Evolutionary conservation across 2,329 filamentous ascomycete species (phyloP).

Genomic region (Dryadomyces quercivorus): DNA sequence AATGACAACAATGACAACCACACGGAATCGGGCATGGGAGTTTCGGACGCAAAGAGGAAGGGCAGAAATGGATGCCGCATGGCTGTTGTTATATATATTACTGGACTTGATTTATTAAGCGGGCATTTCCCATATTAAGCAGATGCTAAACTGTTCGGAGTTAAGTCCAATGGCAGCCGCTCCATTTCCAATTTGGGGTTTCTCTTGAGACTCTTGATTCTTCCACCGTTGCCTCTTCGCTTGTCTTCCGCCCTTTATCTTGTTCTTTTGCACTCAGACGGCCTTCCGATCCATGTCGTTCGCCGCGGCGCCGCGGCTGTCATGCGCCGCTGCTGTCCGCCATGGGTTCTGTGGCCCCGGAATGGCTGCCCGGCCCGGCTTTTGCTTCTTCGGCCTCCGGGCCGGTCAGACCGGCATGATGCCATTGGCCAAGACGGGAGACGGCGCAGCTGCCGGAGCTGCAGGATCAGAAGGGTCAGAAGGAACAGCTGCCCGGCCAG

Average conservation of each 20-base stretch:
- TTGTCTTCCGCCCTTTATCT: background rate
- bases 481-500: no score
- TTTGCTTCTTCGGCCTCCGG: background rate
- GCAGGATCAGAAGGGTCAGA: no score
- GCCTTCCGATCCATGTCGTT: background rate
- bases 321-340: background rate
- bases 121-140: background rate
- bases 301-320: background rate
- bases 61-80: background rate
- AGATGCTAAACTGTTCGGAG: background rate
- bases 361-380: background rate
- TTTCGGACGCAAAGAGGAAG: background rate
- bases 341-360: background rate
- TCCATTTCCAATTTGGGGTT: background rate
- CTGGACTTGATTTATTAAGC: background rate
- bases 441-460: background rate
- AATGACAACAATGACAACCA: no score
- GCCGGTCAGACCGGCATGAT: background rate
- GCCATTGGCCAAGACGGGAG: background rate
- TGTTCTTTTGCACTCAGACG: background rate
- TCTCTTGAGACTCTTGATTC: background rate
- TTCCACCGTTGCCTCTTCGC: no score
- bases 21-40: background rate
- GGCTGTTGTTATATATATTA: background rate
- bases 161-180: background rate